These are phyloP conservation scores for Serendipita vermifera DNA, from an alignment of 768 basidiomycete species.

Conservation along the genomic window DNA sequence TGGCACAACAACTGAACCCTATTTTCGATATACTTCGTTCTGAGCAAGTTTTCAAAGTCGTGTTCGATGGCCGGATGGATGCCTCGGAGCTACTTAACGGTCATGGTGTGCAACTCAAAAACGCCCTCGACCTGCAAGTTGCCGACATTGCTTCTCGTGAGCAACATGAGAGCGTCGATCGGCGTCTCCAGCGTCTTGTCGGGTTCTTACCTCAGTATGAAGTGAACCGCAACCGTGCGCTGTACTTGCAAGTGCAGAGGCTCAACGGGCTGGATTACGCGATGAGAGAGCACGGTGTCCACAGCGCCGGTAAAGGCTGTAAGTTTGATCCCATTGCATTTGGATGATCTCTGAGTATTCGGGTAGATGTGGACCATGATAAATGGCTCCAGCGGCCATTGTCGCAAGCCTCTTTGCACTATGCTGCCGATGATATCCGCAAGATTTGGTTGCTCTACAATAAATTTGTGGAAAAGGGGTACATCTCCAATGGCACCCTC, in stretches of 20 bases:
- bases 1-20: not conserved
- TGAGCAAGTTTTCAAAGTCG: slow-evolving; percentile 1
- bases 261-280: not conserved
- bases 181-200: not conserved
- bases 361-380: not conserved
- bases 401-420: not conserved
- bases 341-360: not conserved
- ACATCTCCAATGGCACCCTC: not conserved
- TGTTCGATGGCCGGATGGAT: not conserved
- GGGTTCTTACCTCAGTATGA: not conserved
- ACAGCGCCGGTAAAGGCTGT: too few species aligned
- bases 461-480: not conserved
- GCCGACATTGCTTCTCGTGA: not conserved
- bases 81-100: not conserved
- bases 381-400: not conserved
- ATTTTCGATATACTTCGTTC: not conserved
- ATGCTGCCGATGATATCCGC: not conserved
- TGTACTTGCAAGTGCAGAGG: not conserved
- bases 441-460: not conserved
- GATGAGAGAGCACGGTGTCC: not conserved
- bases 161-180: not conserved
- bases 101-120: not conserved
- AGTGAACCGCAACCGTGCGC: not conserved
- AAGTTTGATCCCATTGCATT: not conserved
- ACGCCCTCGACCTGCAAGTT: not conserved